These are phyloP conservation scores for Nannochloropsis limnetica DNA, from an alignment of 352 stramenopile genomes.

Conservation along the genomic window DNA sequence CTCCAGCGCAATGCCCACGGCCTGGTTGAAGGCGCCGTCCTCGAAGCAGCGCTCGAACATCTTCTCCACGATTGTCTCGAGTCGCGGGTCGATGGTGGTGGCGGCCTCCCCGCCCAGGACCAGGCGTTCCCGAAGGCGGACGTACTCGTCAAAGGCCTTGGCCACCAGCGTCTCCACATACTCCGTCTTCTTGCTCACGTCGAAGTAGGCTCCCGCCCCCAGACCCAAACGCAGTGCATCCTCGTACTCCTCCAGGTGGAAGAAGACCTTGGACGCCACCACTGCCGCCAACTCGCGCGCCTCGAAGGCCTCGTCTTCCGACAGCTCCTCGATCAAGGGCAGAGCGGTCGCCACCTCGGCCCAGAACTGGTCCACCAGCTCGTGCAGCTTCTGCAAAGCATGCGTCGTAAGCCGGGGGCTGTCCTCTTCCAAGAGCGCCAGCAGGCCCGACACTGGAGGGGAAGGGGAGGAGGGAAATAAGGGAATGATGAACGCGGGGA, in stretches of 20 bases:
- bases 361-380: slow-evolving; percentile 84
- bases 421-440: slow-evolving; percentile 78
- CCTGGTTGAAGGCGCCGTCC: slow-evolving; percentile 83
- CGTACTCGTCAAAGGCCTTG: slow-evolving; percentile 94
- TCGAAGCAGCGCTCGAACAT: slow-evolving; percentile 95
- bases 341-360: slow-evolving; percentile 80
- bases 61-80: slow-evolving; percentile 86
- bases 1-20: slow-evolving; percentile 93
- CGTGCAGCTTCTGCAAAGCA: slow-evolving; percentile 77
- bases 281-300: slow-evolving; percentile 75
- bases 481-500: slow-evolving; percentile 3
- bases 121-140: slow-evolving; percentile 61
- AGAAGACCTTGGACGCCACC: slow-evolving; percentile 89
- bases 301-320: slow-evolving; percentile 78
- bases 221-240: slow-evolving; percentile 83
- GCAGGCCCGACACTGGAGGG: slow-evolving; percentile 65
- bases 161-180: slow-evolving; percentile 95
- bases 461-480: background rate
- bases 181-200: slow-evolving; percentile 77
- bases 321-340: slow-evolving; percentile 80
- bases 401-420: slow-evolving; percentile 76
- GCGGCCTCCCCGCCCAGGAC: slow-evolving; percentile 36
- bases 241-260: slow-evolving; percentile 95
- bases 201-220: slow-evolving; percentile 81
- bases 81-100: slow-evolving; percentile 58